Evolutionary conservation across 163 green algal genomes (phyloP).

Genomic region (Trebouxia gelatinosa): DNA sequence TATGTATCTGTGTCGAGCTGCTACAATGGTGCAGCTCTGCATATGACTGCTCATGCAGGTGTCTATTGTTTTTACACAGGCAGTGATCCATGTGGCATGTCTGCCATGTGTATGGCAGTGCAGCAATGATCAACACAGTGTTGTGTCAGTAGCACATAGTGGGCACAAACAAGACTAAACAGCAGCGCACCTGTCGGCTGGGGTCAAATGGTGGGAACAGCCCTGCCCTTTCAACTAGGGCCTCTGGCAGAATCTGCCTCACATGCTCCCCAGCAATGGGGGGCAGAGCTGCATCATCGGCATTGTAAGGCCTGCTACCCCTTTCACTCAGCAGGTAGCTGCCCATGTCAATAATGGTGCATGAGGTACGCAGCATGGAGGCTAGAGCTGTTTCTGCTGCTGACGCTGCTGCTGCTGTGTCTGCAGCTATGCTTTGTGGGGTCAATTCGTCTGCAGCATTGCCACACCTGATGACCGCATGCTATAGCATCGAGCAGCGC

Average conservation of each 20-base stretch:
- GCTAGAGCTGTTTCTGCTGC: neutral
- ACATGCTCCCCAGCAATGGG: slow-evolving; percentile 47
- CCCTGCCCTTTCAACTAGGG: slow-evolving; percentile 49
- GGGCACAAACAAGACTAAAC: no score
- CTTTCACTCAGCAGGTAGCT: neutral
- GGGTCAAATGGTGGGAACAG: slow-evolving; percentile 42
- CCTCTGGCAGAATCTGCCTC: slow-evolving; percentile 49
- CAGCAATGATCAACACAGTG: no score
- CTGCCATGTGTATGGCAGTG: no score
- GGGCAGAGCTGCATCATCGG: slow-evolving; percentile 17
- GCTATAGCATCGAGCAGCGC: neutral
- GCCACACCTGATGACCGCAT: neutral
- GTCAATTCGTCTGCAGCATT: no score
- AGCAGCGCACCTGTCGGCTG: neutral
- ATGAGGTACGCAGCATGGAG: neutral
- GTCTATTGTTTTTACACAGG: no score
- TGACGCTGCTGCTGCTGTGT: neutral
- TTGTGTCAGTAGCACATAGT: no score
- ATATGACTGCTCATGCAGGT: no score
- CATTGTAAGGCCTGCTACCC: neutral
- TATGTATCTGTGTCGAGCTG: no score
- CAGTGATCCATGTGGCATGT: no score
- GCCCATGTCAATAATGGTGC: slow-evolving; percentile 17
- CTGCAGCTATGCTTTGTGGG: no score
- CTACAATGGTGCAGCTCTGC: no score